phyloP scores from a whole-genome alignment of 108 stramenopile species.

The Cyclotella kingstonii region DNA sequence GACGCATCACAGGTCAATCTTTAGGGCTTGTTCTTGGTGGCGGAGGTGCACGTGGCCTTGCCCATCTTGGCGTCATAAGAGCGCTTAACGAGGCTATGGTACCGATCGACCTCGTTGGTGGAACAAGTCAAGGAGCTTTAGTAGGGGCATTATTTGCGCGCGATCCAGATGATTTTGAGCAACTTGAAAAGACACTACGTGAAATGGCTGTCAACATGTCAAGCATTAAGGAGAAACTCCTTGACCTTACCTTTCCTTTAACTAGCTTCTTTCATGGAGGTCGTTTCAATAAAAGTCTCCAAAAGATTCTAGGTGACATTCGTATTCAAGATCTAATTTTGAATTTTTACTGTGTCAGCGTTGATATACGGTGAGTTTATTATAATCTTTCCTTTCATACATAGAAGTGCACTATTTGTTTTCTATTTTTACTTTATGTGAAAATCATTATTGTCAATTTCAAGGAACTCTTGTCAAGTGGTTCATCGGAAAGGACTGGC shows the following conservation, averaged over 20 bases:
- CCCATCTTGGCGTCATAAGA: constrained; percentile 53
- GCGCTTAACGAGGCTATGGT: constrained; percentile 54
- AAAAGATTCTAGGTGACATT: constrained; percentile 36
- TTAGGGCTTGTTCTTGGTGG: constrained; percentile 54
- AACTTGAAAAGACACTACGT: constrained; percentile 17
- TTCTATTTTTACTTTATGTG: not conserved
- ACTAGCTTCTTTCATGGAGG: constrained; percentile 23
- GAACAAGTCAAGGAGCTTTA: constrained; percentile 61
- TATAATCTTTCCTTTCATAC: not conserved
- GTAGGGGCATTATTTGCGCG: constrained; percentile 23
- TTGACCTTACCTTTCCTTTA: constrained; percentile 56
- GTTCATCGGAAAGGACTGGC: constrained; percentile 9
- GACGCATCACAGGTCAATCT: constrained; percentile 50
- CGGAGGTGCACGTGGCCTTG: constrained; percentile 57
- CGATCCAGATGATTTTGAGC: constrained; percentile 47
- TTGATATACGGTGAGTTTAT: constrained; percentile 36
- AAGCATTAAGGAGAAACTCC: constrained; percentile 43
- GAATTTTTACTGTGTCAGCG: constrained; percentile 58
- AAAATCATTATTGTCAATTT: not conserved
- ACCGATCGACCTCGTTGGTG: constrained; percentile 53
- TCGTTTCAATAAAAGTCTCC: constrained; percentile 53
- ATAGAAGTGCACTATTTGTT: not conserved
- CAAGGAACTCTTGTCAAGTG: constrained; percentile 8
- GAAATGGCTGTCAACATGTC: constrained; percentile 48
- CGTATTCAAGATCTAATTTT: constrained; percentile 63